Conservation (phyloP, 2,329 filamentous ascomycete species). For the Cytospora chrysosperma region DNA sequence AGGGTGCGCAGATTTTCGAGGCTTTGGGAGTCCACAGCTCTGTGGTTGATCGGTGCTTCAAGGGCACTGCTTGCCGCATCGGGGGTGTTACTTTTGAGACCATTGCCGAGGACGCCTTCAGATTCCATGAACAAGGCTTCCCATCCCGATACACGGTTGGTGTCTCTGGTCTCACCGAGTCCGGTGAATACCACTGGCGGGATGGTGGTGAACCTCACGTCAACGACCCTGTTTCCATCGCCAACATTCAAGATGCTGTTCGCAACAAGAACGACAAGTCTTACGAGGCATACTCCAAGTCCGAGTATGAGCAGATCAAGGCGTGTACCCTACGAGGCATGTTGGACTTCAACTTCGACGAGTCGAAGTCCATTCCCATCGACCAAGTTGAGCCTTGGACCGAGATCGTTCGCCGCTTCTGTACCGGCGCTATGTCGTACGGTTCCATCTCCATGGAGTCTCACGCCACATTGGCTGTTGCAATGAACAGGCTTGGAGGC, state of each 20-base stretch:
- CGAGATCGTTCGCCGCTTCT: slow-evolving; percentile 93
- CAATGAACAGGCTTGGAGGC: slow-evolving; percentile 94
- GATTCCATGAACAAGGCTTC: slow-evolving; percentile 91
- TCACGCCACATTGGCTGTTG: slow-evolving; percentile 90
- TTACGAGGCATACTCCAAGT: slow-evolving; percentile 91
- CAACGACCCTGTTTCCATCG: slow-evolving; percentile 92
- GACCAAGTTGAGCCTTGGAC: slow-evolving; percentile 98
- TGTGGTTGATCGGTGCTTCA: slow-evolving; percentile 93
- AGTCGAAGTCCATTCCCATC: slow-evolving; percentile 79
- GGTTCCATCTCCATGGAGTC: slow-evolving; percentile 98
- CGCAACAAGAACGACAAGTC: slow-evolving; percentile 98
- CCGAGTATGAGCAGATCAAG: slow-evolving; percentile 95
- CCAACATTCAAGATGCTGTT: slow-evolving; percentile 95
- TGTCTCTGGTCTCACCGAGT: slow-evolving; percentile 80
- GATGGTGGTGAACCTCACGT: slow-evolving; percentile 93
- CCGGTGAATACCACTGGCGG: slow-evolving; percentile 97
- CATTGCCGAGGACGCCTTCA: slow-evolving; percentile 91
- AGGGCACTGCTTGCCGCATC: slow-evolving; percentile 90
- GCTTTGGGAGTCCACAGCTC: slow-evolving; percentile 88
- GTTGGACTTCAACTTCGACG: slow-evolving; percentile 94
- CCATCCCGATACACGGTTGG: slow-evolving; percentile 75
- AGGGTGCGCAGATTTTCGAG: slow-evolving; percentile 97
- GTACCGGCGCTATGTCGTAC: slow-evolving; percentile 97
- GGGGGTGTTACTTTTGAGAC: slow-evolving; percentile 91
- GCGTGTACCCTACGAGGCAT: slow-evolving; percentile 91